Evolutionary conservation across 1,284 basidiomycete genomes (phyloP).

Genomic region (Rugosomyces carneus): DNA sequence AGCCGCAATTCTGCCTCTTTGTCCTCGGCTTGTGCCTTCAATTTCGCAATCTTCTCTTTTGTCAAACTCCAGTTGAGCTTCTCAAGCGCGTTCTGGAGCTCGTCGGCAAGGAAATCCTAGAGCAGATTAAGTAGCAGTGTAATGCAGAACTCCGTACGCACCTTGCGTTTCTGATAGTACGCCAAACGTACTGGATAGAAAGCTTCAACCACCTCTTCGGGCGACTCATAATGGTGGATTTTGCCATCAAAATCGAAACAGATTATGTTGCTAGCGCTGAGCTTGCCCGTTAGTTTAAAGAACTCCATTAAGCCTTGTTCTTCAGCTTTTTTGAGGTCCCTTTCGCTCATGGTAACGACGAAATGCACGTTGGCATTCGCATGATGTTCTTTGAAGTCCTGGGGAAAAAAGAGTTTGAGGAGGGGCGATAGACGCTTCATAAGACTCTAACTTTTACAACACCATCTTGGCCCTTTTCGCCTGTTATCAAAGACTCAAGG

Average conservation of each 20-base stretch:
- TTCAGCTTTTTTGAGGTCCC: slow-evolving; percentile 83
- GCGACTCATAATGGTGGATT: slow-evolving; percentile 88
- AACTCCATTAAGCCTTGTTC: slow-evolving; percentile 85
- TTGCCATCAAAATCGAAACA: slow-evolving; percentile 96
- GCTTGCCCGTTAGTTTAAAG: slow-evolving; percentile 84
- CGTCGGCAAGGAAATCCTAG: slow-evolving; percentile 82
- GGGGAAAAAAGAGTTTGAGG: neutral
- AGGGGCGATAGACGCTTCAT: neutral
- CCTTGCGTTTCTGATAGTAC: slow-evolving; percentile 95
- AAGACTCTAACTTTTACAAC: slow-evolving; percentile 50
- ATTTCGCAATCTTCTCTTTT: slow-evolving; percentile 89
- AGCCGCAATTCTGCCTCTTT: slow-evolving; percentile 83
- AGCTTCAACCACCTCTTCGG: slow-evolving; percentile 92
- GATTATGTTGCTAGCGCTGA: slow-evolving; percentile 96
- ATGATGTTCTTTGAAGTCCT: slow-evolving; percentile 97
- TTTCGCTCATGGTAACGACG: slow-evolving; percentile 75
- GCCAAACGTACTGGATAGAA: slow-evolving; percentile 89
- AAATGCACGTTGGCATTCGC: slow-evolving; percentile 94
- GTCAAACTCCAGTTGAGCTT: slow-evolving; percentile 89
- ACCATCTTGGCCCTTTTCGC: slow-evolving; percentile 63
- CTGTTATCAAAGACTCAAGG: slow-evolving; percentile 71
- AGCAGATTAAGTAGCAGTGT: neutral
- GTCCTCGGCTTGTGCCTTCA: slow-evolving; percentile 73
- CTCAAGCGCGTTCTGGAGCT: slow-evolving; percentile 82
- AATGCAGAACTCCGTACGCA: slow-evolving; percentile 24